Evolutionary conservation across 129 eudicot species (phyloP), one percentile per base, ranked within the genome.

Genomic region (Flaveria linearis): DNA sequence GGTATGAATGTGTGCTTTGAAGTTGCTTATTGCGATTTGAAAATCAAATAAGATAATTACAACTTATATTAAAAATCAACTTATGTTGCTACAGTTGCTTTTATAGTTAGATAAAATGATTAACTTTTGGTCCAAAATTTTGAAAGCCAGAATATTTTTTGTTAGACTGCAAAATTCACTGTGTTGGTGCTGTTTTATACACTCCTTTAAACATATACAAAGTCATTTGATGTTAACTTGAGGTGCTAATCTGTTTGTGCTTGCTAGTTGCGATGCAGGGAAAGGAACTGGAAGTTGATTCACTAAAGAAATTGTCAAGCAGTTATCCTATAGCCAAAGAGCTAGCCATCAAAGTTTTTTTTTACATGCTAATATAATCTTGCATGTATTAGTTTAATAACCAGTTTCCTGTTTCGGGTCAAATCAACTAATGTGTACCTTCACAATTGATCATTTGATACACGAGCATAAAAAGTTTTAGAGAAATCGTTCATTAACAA

Each of bases 251-350:
- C n/a, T 2, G 9, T 25, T 49, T 56, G 20, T 74, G 25, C 3
- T 69, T 66, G 28, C 74, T 23, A 62, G 76, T 69, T 66, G 28
- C 74, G 30, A 62, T 78, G 8, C 78, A 90, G 97, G 91, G 89
- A 14, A 67, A 50, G 84, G 98, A 93, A 67, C 86, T 93, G 79
- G 92, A 90, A 50, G 73, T 90, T 15, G 82, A 90, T 77, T 69
- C 78, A 73, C 84, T 93, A 57, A 90, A 82, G 88, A 81, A 84
- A 78, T 73, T 77, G 80, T 88, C 96, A 39, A 43, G 73, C 41
- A 88, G 88, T 43, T 93, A 93, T 90, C 86, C 86, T 55, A 80
- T 43, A 28, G 87, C 91, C 58, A 90, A 90, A 81, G 88, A 85
- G 65, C 81, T 83, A 16, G 95, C 96, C 45, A 81, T 93, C 20